Evolutionary conservation across 768 basidiomycete genomes (phyloP).

Genomic region (Ramaria sp.): DNA sequence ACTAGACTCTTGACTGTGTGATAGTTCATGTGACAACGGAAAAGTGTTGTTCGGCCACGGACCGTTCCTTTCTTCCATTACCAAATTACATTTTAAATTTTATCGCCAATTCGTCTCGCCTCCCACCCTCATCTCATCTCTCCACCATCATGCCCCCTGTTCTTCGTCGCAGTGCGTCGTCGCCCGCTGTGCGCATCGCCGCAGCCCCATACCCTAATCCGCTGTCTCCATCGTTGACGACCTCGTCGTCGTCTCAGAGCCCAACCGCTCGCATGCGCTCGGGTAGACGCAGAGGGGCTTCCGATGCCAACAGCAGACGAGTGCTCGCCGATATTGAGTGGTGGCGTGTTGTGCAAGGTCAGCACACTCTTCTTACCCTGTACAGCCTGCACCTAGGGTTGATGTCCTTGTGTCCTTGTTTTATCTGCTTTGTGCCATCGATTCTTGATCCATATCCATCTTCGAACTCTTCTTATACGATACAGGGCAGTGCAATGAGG

Average conservation of each 20-base stretch:
- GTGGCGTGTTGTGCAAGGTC: constrained; percentile 73
- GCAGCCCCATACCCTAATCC: constrained; percentile 43
- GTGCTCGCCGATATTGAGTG: constrained; percentile 83
- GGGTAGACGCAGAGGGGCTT: constrained; percentile 25
- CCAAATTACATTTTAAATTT: too few species aligned
- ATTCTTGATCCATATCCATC: too few species aligned
- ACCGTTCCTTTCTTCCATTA: neutral
- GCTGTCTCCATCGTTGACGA: neutral
- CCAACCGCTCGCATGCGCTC: neutral
- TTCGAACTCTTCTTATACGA: neutral
- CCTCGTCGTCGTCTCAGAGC: neutral
- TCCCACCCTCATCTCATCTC: neutral
- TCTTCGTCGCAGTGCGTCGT: constrained; percentile 68
- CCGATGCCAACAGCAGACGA: constrained; percentile 51
- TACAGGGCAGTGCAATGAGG: neutral
- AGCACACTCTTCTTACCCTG: constrained; percentile 25
- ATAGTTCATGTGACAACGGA: neutral
- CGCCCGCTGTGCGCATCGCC: constrained; percentile 48
- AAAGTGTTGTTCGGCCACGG: neutral
- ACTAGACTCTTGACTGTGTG: neutral
- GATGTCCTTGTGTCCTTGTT: neutral
- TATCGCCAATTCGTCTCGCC: neutral
- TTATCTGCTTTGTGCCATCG: too few species aligned
- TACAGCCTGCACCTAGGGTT: neutral
- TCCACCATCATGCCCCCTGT: constrained; percentile 41